These are phyloP conservation scores for Aspergillus ochraceoroseus DNA, from an alignment of 2,329 filamentous ascomycete genomes.

Conservation along the genomic window DNA sequence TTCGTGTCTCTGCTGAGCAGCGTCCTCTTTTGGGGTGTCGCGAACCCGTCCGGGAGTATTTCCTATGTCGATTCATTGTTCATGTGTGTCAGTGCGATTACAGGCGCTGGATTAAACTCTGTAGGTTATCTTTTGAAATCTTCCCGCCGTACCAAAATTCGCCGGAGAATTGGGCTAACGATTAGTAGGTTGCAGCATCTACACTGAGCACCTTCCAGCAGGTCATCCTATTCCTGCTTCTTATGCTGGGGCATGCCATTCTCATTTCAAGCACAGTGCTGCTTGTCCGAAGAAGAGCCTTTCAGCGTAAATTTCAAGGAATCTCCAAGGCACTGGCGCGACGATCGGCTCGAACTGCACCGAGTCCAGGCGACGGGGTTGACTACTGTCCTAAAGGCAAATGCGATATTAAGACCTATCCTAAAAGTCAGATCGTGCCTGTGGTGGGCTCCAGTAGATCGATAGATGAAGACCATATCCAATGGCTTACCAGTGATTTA, in stretches of 20 bases:
- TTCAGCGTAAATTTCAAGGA: constrained; percentile 55
- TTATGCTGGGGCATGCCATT: constrained; percentile 63
- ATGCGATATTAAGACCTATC: background rate
- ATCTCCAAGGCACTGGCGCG: constrained; percentile 6
- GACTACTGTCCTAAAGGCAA: background rate
- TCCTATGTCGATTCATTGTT: constrained; percentile 63
- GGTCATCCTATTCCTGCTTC: constrained; percentile 58
- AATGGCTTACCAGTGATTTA: constrained; percentile 26
- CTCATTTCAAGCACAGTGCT: constrained; percentile 63
- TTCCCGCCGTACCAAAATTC: constrained; percentile 32
- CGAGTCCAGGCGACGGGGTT: background rate
- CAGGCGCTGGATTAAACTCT: constrained; percentile 63
- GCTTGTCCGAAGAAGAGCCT: constrained; percentile 55
- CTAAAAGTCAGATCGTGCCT: constrained; percentile 2
- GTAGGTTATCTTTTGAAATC: constrained; percentile 26
- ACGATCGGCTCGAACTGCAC: background rate
- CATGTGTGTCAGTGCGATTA: constrained; percentile 62
- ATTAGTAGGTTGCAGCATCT: constrained; percentile 47
- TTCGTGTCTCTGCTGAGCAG: constrained; percentile 52
- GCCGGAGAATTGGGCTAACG: constrained; percentile 4
- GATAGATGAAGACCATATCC: constrained; percentile 15
- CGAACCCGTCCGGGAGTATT: constrained; percentile 50
- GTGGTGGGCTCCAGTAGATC: constrained; percentile 2
- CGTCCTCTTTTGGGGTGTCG: constrained; percentile 55
- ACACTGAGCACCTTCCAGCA: constrained; percentile 65